Base-by-base conservation (phyloP, 176 grass and related monocot species). In the Tillandsia fasciculata region DNA sequence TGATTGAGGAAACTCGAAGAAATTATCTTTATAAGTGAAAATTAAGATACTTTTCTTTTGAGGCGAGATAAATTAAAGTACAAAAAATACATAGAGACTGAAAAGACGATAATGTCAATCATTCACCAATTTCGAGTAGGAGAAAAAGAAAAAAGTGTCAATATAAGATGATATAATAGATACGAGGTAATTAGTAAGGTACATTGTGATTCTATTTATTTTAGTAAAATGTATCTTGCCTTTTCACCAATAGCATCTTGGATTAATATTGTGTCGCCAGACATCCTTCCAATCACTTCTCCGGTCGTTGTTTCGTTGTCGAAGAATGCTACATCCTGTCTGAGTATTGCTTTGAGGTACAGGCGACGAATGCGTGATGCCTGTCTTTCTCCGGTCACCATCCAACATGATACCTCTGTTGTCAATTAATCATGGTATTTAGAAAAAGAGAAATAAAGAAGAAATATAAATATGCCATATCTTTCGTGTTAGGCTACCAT, bases 171-270 rank as follows among this genome's bases (percentile, higher is more conserved):
- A 26, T n/a, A 74, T 51, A 28, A 47, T 13, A 15, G 26, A 53
- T 65, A 63, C 17, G 61, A 33, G n/a, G 10, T 56, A 42, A 42
- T 64, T 33, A 59, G 17, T 17, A 72, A 52, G 14, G 58, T 53
- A 64, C 26, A 69, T 23, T 22, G 50, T 27, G 68, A 12, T 42
- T 47, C 53, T 12, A 57, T 64, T 3, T 11, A 48, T 58, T 69
- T 57, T n/a, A 9, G 58, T 2, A 10, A 51, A 7, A 71, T 12
- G 22, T 13, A 70, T 69, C 64, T 68, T 57, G 87, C 90, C 77
- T 88, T 92, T 74, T 88, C 82, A 76, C 85, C 90, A 78, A 92
- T 88, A 22, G 90, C 90, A 51, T 92, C 85, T 83, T 92, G 90
- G 59, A 92, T 88, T 51, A 92, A 76, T 69, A 86, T 75, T 63